Percentiles rank a stretch among this genome's conserved stretches.
These are phyloP conservation scores for Tolypocladium cylindrosporum DNA, from an alignment of 2,329 filamentous ascomycete genomes.

Conservation along the genomic window DNA sequence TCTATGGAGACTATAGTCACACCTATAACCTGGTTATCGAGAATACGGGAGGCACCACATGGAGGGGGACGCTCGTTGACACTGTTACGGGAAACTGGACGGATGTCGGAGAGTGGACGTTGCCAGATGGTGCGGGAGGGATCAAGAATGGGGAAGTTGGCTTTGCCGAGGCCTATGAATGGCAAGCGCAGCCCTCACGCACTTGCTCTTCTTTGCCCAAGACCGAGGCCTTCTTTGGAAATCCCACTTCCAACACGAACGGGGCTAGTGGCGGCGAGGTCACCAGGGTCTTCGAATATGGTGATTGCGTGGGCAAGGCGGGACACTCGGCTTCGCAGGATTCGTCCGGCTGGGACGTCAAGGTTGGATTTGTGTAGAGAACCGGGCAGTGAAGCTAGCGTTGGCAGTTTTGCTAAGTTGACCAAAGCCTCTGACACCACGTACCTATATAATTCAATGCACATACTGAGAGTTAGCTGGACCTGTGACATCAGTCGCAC, in stretches of 20 bases:
- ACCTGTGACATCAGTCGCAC: neutral
- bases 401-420: too few species aligned
- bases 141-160: conserved; percentile 6
- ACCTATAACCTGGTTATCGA: conserved; percentile 10
- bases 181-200: conserved; percentile 7
- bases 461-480: too few species aligned
- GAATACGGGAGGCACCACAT: conserved; percentile 8
- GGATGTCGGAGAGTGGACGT: conserved; percentile 10
- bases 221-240: conserved; percentile 6
- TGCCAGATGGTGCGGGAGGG: conserved; percentile 7
- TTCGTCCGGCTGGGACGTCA: conserved; percentile 3
- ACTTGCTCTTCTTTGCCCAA: conserved; percentile 8
- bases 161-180: conserved; percentile 13
- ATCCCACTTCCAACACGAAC: conserved; percentile 6
- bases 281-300: conserved; percentile 9
- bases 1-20: conserved; percentile 8
- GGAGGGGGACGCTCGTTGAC: conserved; percentile 13
- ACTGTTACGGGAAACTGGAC: neutral
- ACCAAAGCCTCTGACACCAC: too few species aligned
- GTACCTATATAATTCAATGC: too few species aligned
- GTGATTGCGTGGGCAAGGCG: conserved; percentile 7
- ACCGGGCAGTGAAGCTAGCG: too few species aligned
- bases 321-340: neutral
- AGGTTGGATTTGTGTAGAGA: conserved; percentile 1
- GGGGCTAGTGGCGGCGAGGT: conserved; percentile 7